Evolutionary conservation across 768 basidiomycete species (phyloP).

Genomic region (Rhodocollybia butyracea): DNA sequence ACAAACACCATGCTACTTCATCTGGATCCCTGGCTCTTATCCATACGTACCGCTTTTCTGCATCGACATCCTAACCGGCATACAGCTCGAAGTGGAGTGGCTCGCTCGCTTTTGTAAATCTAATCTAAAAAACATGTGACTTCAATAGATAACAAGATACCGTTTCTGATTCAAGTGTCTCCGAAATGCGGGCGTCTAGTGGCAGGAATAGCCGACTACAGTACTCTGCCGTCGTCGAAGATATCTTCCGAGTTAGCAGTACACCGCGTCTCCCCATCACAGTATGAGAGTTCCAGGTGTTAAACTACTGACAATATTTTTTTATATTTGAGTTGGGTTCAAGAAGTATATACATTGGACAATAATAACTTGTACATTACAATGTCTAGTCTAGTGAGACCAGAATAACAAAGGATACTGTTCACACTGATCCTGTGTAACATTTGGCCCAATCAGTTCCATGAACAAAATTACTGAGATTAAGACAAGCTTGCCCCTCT

Average conservation of each 20-base stretch:
- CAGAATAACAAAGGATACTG: neutral
- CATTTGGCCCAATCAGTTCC: neutral
- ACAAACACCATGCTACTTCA: no score
- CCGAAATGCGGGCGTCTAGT: conserved; percentile 3
- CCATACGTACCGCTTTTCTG: no score
- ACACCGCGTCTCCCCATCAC: no score
- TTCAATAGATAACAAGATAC: no score
- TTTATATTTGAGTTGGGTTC: neutral
- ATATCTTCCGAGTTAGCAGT: neutral
- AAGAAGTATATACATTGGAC: neutral
- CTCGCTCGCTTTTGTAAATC: no score
- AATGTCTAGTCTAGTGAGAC: neutral
- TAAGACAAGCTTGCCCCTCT: neutral
- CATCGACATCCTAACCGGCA: no score
- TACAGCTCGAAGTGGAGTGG: no score
- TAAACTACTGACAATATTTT: no score
- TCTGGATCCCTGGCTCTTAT: no score
- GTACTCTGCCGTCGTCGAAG: neutral
- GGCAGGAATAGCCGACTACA: neutral
- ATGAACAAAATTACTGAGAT: neutral
- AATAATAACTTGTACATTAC: neutral
- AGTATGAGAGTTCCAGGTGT: no score
- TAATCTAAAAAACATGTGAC: no score
- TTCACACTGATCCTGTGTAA: neutral
- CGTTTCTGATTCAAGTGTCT: no score